Base-by-base conservation (phyloP, 2,329 filamentous ascomycete species). In the Pseudogymnoascus sp. region DNA sequence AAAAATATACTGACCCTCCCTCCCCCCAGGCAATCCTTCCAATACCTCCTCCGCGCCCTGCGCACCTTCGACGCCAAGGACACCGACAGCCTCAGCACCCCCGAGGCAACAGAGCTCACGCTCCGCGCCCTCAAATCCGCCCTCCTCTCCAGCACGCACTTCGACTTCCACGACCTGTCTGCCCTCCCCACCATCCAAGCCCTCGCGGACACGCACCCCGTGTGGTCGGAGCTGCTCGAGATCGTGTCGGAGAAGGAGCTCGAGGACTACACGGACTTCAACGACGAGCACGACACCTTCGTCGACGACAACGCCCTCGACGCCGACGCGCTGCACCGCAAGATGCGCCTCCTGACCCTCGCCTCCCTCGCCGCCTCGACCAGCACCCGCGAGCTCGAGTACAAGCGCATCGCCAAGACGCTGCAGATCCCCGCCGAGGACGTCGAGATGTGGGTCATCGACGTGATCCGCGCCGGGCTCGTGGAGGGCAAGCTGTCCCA, bases 401-500 rank as follows among this genome's bases (percentile, higher is more conserved):
- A 99, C 79, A 82, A 83, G 69, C 85, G 85, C 73, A 97, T 99
- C 74, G 85, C 89, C 68, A 88, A 88, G 74, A 89, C 91, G 5
- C 86, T 99, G 57, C 89, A 95, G 77, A 87, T 99, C 63, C 87
- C 91, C 53, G 74, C 79, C 57, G 87, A 90, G 68, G 91, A 97
- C 67, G 91, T 97, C 44, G 95, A 99, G 83, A 89, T 93, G 83
- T 99, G 95, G 95, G 91, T 96, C 69, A 99, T 99, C 73, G 95
- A 99, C 76, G 93, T 96, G 70, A 97, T 99, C 78, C 91, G 95
- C 69, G 91, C 93, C 59, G 92, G 93, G 35, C 86, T 99, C 38
- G 91, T 99, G 62, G 95, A 99, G 81, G 95, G 95, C 75, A 96
- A 96, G 79, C 86, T 99, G 70, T 95, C 90, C 65, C 95, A 99